These are phyloP conservation scores for Dentipellis sp. DNA, from an alignment of 768 basidiomycete species.

Conservation along the genomic window DNA sequence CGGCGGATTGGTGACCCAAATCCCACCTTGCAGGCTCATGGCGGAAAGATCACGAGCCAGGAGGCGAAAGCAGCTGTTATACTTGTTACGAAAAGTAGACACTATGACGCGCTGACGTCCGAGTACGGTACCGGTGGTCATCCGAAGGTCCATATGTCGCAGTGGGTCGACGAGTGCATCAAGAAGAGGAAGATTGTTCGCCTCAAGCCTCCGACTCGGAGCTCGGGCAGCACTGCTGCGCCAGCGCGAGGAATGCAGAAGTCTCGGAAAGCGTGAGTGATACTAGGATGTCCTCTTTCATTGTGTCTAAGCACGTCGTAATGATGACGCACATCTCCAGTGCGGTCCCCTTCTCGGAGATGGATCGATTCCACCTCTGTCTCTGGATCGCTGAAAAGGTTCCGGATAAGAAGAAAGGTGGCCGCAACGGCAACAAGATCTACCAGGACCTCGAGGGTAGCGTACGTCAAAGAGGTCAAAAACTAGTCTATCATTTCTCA, in stretches of 20 bases:
- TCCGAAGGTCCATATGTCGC: conserved; percentile 9
- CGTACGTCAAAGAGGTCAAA: not conserved
- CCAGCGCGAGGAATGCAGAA: no score
- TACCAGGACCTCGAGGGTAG: conserved; percentile 9
- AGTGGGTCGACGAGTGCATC: conserved; percentile 10
- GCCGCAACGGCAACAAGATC: conserved; percentile 7
- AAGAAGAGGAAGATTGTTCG: conserved; percentile 1
- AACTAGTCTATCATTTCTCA: not conserved
- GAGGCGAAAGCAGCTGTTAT: conserved; percentile 6
- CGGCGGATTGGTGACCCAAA: no score
- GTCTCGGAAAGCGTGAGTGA: no score
- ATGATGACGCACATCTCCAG: not conserved
- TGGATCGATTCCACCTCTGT: conserved; percentile 6
- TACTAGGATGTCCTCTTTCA: no score
- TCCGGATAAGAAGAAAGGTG: conserved; percentile 6
- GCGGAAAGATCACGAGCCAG: conserved; percentile 6
- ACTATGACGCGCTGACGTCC: conserved; percentile 4
- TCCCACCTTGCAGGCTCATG: conserved; percentile 2
- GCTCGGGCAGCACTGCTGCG: not conserved
- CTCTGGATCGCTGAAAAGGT: conserved; percentile 8
- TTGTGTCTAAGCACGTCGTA: no score
- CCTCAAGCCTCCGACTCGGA: not conserved
- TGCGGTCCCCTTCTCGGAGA: not conserved
- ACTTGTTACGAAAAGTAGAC: not conserved
- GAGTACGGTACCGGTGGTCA: conserved; percentile 6